Conservation (phyloP, 2,329 filamentous ascomycete species). For the Aspergillus fijiensis region DNA sequence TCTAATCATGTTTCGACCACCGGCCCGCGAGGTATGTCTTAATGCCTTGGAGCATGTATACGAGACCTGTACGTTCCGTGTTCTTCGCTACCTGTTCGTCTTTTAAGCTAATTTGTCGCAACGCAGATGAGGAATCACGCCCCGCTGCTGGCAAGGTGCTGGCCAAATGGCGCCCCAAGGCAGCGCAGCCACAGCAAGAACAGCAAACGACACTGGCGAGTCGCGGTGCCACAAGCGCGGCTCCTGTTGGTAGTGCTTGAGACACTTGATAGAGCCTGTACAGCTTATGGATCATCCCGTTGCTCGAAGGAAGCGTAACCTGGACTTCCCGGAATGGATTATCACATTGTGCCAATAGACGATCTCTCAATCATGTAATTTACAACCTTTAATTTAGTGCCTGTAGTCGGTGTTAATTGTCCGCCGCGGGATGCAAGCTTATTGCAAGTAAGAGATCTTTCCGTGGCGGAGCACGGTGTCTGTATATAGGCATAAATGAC, state of each 20-base stretch:
- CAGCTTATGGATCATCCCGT: not conserved
- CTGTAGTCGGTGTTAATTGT: not conserved
- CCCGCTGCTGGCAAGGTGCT: conserved; percentile 55
- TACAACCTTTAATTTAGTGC: not conserved
- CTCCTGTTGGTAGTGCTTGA: not conserved
- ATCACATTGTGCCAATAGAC: not conserved
- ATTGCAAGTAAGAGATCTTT: too few species aligned
- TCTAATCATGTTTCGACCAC: conserved; percentile 59
- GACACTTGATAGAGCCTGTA: not conserved
- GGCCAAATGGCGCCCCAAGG: conserved; percentile 55
- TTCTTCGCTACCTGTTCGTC: not conserved
- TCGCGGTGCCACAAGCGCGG: conserved; percentile 1
- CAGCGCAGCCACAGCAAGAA: conserved; percentile 25
- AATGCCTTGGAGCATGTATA: conserved; percentile 61
- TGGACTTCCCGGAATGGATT: not conserved
- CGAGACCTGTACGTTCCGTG: conserved; percentile 47
- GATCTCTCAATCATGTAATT: not conserved
- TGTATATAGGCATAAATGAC: too few species aligned
- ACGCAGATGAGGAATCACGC: conserved; percentile 47
- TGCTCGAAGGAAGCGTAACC: not conserved
- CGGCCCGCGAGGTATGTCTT: conserved; percentile 56
- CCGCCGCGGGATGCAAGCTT: too few species aligned
- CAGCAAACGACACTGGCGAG: conserved; percentile 15
- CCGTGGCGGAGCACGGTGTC: too few species aligned
- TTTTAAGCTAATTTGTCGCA: conserved; percentile 1